phyloP scores from a whole-genome alignment of 2,329 filamentous ascomycete genomes.

The Tolypocladium ophioglossoides region DNA sequence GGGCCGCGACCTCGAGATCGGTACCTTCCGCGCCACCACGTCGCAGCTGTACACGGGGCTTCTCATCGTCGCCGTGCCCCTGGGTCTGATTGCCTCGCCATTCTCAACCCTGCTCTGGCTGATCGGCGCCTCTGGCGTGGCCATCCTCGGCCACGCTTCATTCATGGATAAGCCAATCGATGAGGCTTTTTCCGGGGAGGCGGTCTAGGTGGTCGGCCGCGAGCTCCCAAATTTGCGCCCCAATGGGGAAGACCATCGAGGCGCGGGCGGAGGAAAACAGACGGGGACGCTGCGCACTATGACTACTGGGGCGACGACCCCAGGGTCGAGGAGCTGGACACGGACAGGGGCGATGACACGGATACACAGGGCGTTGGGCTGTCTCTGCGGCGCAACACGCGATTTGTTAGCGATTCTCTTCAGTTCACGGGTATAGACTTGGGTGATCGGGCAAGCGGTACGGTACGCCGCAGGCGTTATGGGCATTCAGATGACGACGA shows the following conservation, averaged over 20 bases:
- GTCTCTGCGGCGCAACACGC: slow-evolving; percentile 31
- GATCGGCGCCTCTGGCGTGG: slow-evolving; percentile 88
- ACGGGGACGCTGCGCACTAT: slow-evolving; percentile 31
- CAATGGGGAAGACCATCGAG: slow-evolving; percentile 99
- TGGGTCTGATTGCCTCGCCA: slow-evolving; percentile 77
- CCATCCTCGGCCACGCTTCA: slow-evolving; percentile 86
- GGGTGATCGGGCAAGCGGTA: slow-evolving; percentile 28
- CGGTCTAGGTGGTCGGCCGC: slow-evolving; percentile 99
- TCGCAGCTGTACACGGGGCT: slow-evolving; percentile 92
- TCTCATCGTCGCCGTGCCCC: slow-evolving; percentile 69
- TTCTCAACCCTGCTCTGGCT: slow-evolving; percentile 86
- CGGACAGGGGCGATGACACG: slow-evolving; percentile 44
- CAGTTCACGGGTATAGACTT: slow-evolving; percentile 50
- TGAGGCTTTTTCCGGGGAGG: slow-evolving; percentile 99
- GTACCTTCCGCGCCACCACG: slow-evolving; percentile 69
- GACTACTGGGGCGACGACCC: slow-evolving; percentile 22
- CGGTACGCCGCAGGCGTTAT: slow-evolving; percentile 26
- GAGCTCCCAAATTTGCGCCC: slow-evolving; percentile 91
- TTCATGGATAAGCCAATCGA: slow-evolving; percentile 98
- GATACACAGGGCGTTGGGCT: slow-evolving; percentile 46
- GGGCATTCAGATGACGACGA: slow-evolving; percentile 17
- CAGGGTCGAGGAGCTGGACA: slow-evolving; percentile 58
- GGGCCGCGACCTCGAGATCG: slow-evolving; percentile 80
- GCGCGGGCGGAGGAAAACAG: slow-evolving; percentile 60
- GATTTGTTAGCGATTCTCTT: slow-evolving; percentile 49